Evolutionary conservation across 345 rosid species (phyloP).

Genomic region (Orychophragmus violaceus): DNA sequence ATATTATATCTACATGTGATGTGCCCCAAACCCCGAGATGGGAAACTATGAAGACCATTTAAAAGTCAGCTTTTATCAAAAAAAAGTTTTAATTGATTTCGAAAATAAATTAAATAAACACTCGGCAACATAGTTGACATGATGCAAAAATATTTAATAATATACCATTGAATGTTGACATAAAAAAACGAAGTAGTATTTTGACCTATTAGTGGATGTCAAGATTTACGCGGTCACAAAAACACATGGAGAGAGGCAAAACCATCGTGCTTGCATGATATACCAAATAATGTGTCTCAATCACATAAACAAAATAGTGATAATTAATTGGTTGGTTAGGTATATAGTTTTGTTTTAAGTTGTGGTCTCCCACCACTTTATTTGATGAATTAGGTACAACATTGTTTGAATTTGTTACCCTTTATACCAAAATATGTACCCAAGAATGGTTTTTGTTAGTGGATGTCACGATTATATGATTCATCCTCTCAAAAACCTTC

Average conservation of each 20-base stretch:
- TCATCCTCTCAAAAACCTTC: slow-evolving; percentile 11
- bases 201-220: slow-evolving; percentile 13
- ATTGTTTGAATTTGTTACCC: slow-evolving; percentile 4
- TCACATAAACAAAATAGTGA: slow-evolving; percentile 1
- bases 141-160: neutral
- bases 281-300: slow-evolving; percentile 25
- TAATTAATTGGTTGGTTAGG: slow-evolving; percentile 13
- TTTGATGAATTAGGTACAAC: neutral
- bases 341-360: slow-evolving; percentile 8
- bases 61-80: too few relatives aligned
- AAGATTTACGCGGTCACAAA: slow-evolving; percentile 27
- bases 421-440: neutral
- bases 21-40: neutral
- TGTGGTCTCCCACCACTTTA: slow-evolving; percentile 26
- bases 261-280: slow-evolving; percentile 29
- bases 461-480: slow-evolving; percentile 23
- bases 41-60: neutral
- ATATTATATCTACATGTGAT: slow-evolving; percentile 7
- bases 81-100: neutral
- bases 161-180: neutral
- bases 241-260: slow-evolving; percentile 20
- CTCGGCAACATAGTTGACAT: neutral
- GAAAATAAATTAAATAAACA: neutral
- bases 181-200: neutral
- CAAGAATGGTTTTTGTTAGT: slow-evolving; percentile 11